phyloP scores from a whole-genome alignment of 176 grass and related monocot genomes.

The Miscanthus lutarioriparius region DNA sequence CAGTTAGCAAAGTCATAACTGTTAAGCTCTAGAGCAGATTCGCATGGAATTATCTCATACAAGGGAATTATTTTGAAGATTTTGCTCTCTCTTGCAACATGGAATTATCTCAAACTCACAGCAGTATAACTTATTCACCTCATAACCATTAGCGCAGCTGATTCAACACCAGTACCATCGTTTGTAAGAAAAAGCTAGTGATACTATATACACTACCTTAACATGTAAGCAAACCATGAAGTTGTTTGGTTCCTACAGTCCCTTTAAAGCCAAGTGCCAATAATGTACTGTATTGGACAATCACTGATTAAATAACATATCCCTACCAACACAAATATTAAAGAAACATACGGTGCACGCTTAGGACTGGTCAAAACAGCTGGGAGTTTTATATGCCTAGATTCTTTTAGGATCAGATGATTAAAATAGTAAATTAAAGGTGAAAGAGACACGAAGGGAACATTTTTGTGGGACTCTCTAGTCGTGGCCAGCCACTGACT shows the following conservation, averaged over 20 bases:
- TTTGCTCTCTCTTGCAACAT: neutral
- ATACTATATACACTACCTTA: slow-evolving; percentile 27
- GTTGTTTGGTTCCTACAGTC: slow-evolving; percentile 30
- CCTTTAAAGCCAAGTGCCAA: slow-evolving; percentile 52
- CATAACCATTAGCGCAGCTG: slow-evolving; percentile 21
- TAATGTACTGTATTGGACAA: slow-evolving; percentile 23
- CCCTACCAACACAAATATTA: slow-evolving; percentile 33
- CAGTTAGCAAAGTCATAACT: neutral
- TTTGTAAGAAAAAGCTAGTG: neutral
- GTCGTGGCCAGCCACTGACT: slow-evolving; percentile 35
- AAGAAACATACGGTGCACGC: slow-evolving; percentile 11
- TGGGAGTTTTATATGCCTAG: slow-evolving; percentile 42
- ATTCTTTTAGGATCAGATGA: slow-evolving; percentile 52
- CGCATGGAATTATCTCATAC: neutral
- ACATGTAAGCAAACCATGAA: slow-evolving; percentile 40
- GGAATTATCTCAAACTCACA: neutral
- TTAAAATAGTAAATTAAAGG: slow-evolving; percentile 50
- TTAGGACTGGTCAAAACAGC: slow-evolving; percentile 50
- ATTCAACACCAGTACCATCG: slow-evolving; percentile 21
- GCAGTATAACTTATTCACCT: neutral
- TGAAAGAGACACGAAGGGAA: slow-evolving; percentile 39
- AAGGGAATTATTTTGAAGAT: neutral
- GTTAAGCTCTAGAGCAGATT: slow-evolving; percentile 7
- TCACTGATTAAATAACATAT: slow-evolving; percentile 49
- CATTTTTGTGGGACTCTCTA: slow-evolving; percentile 46